phyloP scores from a whole-genome alignment of 2,329 filamentous ascomycete genomes.

The Coniochaeta sp. region DNA sequence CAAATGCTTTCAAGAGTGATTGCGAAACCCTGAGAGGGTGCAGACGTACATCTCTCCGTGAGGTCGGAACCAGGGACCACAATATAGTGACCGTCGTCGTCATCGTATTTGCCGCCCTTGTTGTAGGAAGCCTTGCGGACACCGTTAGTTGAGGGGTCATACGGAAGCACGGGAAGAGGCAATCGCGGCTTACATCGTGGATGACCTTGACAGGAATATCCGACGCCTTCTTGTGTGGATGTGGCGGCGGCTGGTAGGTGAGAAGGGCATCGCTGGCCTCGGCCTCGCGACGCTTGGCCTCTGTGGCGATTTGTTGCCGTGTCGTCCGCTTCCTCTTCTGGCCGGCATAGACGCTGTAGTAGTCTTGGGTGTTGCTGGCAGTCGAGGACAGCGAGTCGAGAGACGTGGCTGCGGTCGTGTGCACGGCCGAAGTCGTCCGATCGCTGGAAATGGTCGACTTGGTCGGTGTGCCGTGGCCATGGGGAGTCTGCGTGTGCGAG shows the following conservation, averaged over 20 bases:
- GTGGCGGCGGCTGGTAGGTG: constrained; percentile 78
- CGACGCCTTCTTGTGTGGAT: constrained; percentile 83
- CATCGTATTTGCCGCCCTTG: constrained; percentile 72
- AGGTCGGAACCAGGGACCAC: constrained; percentile 80
- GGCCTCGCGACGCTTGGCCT: constrained; percentile 70
- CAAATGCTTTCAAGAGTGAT: not conserved
- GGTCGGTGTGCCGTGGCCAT: constrained; percentile 57
- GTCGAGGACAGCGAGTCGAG: constrained; percentile 61
- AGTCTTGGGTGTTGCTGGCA: constrained; percentile 42
- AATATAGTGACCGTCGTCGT: constrained; percentile 96
- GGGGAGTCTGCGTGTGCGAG: constrained; percentile 67
- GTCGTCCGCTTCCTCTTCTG: constrained; percentile 84
- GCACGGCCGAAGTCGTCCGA: constrained; percentile 69
- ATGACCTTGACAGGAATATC: constrained; percentile 62
- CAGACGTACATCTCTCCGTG: constrained; percentile 76
- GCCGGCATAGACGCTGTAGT: constrained; percentile 60
- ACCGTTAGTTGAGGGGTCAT: constrained; percentile 9
- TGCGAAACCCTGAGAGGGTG: not conserved
- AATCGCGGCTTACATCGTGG: constrained; percentile 47
- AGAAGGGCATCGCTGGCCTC: constrained; percentile 65
- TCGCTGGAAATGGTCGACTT: constrained; percentile 74
- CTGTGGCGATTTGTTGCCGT: constrained; percentile 72
- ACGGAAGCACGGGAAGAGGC: constrained; percentile 3
- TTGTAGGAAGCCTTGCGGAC: constrained; percentile 30
- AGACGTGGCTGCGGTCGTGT: constrained; percentile 87